Base-by-base conservation (phyloP, 208 protist species). In the Plasmodiophora brassicae region DNA sequence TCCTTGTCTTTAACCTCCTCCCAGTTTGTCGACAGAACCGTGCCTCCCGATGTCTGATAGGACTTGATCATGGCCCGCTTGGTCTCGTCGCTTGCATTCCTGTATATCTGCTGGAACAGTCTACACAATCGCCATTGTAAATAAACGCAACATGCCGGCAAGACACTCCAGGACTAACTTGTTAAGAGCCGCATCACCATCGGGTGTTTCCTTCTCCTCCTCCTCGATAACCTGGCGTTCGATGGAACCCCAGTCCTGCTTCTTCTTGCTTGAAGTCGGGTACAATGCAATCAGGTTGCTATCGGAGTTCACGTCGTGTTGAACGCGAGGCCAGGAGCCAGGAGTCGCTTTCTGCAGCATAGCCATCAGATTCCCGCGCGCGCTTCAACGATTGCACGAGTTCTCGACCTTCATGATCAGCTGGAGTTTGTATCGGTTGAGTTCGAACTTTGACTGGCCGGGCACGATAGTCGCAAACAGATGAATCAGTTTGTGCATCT, bases 11-110 rank as follows among this genome's bases (percentile, higher is more conserved):
- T 88, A n/a, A 95, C 93, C 45, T 95, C 93, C 14, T 90, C 87
- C 93, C 93, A 95, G 50, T 95, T 95, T 25, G 93, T 95, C 1
- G 91, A 94, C 1, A 95, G 57, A 5, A 94, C 93, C n/a, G 93
- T 95, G 32, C 93, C 93, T 65, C 88, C 87, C 46, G 88, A 91
- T 39, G 93, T 91, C 0, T 86, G 54, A 41, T 92, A 95, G 22
- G 88, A 92, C 65, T 95, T 95, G 41, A 91, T 93, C 93, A 95
- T 95, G 0, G 93, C 93, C 44, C 91, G 84, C 57, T 85, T 88
- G 39, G 92, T 91, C 0, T 95, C 93, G 35, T 92, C 89, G 14
- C 85, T 84, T 5, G 90, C 93, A 45, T 92, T 85, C 10, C 54
- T 28, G 43, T 92, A 95, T 0, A 95, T 94, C 41, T 94, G 71